phyloP scores from a whole-genome alignment of 2,329 filamentous ascomycete genomes.

The Diaporthe ampelina region DNA sequence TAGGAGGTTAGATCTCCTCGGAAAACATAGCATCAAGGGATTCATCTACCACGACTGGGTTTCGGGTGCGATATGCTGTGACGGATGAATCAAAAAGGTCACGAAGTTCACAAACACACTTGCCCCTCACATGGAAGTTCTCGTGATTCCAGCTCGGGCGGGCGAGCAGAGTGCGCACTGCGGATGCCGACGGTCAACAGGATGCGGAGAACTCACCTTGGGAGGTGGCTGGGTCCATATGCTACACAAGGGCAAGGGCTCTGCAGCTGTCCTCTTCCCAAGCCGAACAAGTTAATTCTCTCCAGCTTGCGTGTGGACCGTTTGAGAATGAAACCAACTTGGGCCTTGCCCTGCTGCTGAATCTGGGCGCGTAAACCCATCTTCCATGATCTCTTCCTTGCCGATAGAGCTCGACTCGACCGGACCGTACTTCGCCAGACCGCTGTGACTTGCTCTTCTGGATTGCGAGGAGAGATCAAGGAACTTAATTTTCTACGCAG shows the following conservation, averaged over 20 bases:
- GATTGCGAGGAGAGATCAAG: not conserved
- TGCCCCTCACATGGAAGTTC: not conserved
- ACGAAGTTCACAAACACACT: constrained; percentile 36
- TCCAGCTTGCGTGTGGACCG: not conserved
- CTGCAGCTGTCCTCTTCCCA: not conserved
- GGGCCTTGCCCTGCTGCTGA: not conserved
- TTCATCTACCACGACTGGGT: constrained; percentile 43
- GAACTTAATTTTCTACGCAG: not conserved
- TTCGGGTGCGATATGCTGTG: constrained; percentile 41
- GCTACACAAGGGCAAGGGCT: not conserved
- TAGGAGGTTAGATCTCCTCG: constrained; percentile 51
- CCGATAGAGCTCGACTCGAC: not conserved
- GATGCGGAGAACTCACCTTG: not conserved
- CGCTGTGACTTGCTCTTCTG: not conserved
- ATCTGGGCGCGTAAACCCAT: not conserved
- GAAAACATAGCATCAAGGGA: constrained; percentile 50
- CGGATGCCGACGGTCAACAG: constrained; percentile 1
- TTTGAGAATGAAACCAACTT: not conserved
- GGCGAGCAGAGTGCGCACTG: not conserved
- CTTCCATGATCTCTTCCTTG: not conserved
- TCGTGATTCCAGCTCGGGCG: constrained; percentile 20
- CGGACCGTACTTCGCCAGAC: not conserved
- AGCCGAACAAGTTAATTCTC: constrained; percentile 9
- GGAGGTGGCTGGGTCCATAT: not conserved
- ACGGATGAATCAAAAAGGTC: constrained; percentile 42